A percentile compares a stretch with the other conserved stretches of the same genome.
These are phyloP conservation scores for Podaxis carcinomalis DNA, from an alignment of 768 basidiomycete species.

Conservation along the genomic window DNA sequence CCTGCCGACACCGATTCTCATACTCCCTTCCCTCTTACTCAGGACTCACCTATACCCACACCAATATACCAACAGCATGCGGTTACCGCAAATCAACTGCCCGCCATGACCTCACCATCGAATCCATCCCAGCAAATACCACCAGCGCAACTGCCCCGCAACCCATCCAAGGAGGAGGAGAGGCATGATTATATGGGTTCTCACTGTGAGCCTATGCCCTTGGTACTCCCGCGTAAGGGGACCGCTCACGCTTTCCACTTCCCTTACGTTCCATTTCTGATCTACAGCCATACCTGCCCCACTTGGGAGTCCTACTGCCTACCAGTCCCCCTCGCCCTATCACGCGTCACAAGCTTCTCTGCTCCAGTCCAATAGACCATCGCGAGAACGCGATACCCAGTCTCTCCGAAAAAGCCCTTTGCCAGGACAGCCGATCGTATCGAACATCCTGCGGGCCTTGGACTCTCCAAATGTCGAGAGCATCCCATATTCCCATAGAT, in stretches of 20 bases:
- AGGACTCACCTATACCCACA: not conserved
- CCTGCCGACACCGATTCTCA: not conserved
- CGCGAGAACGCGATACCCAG: not conserved
- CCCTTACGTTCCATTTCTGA: not conserved
- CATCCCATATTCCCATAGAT: conserved; percentile 18
- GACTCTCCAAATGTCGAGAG: conserved; percentile 40
- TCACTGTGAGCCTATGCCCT: not conserved
- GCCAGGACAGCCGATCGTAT: conserved; percentile 32
- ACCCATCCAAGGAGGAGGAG: not conserved
- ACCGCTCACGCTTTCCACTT: not conserved
- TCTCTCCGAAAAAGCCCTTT: conserved; percentile 18
- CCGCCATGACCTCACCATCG: not conserved
- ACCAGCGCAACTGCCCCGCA: conserved; percentile 5
- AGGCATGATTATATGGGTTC: not conserved
- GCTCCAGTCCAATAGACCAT: not conserved
- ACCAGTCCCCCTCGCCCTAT: conserved; percentile 1
- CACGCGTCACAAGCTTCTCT: conserved; percentile 14
- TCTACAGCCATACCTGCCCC: not conserved
- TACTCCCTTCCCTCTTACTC: not conserved
- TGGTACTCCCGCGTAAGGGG: not conserved
- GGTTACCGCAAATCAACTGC: not conserved
- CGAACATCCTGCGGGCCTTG: conserved; percentile 57
- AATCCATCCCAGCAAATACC: conserved; percentile 13
- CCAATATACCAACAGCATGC: conserved; percentile 9
- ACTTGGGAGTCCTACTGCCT: not conserved